Evolutionary conservation across 495 filamentous ascomycete species (phyloP).

Genomic region (Talaromyces nanjingensis): DNA sequence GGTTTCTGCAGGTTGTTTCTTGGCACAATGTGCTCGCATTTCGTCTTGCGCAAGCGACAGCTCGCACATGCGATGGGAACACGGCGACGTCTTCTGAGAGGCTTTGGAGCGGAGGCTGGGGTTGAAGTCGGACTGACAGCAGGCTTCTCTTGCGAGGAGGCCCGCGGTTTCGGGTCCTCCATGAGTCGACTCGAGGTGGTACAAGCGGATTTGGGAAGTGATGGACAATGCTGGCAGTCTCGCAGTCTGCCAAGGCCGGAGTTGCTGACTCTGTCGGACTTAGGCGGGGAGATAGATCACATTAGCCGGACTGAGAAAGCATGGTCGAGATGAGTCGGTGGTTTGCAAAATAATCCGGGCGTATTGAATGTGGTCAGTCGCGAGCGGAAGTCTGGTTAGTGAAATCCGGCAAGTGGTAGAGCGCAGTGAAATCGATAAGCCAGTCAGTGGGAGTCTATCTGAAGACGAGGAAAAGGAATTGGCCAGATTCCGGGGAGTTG

Average conservation of each 20-base stretch:
- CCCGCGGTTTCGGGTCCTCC: neutral
- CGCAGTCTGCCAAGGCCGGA: neutral
- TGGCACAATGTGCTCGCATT: slow-evolving; percentile 10
- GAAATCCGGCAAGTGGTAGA: neutral
- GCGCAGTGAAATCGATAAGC: neutral
- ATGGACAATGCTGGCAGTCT: neutral
- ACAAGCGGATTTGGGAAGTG: neutral
- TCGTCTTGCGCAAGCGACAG: slow-evolving; percentile 9
- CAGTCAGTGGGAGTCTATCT: neutral
- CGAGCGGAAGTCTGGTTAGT: neutral
- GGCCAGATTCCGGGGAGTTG: neutral
- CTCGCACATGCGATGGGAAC: slow-evolving; percentile 8
- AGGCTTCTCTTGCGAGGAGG: slow-evolving; percentile 5
- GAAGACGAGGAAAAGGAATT: neutral
- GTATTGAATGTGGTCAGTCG: neutral
- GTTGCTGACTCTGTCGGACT: neutral
- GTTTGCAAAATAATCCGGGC: neutral
- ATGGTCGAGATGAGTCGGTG: neutral
- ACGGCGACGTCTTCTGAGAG: slow-evolving; percentile 1
- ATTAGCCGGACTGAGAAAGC: neutral
- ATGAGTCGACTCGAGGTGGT: neutral
- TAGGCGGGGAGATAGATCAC: neutral
- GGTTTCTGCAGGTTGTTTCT: neutral
- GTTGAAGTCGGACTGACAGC: neutral
- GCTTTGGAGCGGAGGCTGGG: neutral